Evolutionary conservation across 495 filamentous ascomycete species (phyloP).

Genomic region (Hypoxylon crocopeplum): DNA sequence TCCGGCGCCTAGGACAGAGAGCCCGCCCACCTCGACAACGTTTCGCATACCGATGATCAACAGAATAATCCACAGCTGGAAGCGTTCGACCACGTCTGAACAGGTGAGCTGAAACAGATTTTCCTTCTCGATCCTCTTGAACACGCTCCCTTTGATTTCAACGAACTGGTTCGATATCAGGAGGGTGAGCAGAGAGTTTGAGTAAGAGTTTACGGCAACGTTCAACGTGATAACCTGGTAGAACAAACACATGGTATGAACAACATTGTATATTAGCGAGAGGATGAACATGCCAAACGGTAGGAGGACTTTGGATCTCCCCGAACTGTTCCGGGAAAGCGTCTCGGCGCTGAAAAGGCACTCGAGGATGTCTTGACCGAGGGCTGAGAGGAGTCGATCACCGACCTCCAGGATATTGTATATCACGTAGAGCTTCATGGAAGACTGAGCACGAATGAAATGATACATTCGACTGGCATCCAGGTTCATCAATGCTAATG

Average conservation of each 20-base stretch:
- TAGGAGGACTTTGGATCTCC: conserved; percentile 88
- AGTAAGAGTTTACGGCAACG: conserved; percentile 98
- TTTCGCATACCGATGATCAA: conserved; percentile 95
- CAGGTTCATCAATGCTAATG: conserved; percentile 84
- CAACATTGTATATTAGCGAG: conserved; percentile 83
- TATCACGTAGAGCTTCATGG: conserved; percentile 98
- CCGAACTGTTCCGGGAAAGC: conserved; percentile 83
- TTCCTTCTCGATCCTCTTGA: conserved; percentile 97
- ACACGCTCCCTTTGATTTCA: conserved; percentile 96
- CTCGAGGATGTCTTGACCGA: conserved; percentile 96
- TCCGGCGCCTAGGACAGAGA: conserved; percentile 56
- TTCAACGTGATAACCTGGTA: conserved; percentile 98
- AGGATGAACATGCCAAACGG: conserved; percentile 91
- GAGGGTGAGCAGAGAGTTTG: conserved; percentile 90
- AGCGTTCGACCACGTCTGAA: conserved; percentile 95
- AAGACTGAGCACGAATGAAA: conserved; percentile 92
- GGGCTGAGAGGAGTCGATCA: conserved; percentile 84
- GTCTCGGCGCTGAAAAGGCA: conserved; percentile 93
- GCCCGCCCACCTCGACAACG: conserved; percentile 87
- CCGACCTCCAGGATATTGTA: conserved; percentile 93
- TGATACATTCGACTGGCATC: conserved; percentile 99
- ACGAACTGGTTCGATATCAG: conserved; percentile 96
- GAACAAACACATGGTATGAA: conserved; percentile 86
- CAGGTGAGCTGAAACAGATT: conserved; percentile 97
- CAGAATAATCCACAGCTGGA: conserved; percentile 97